Evolutionary conservation across 805 yeast genomes (phyloP).

Genomic region (Priceomyces castillae): DNA sequence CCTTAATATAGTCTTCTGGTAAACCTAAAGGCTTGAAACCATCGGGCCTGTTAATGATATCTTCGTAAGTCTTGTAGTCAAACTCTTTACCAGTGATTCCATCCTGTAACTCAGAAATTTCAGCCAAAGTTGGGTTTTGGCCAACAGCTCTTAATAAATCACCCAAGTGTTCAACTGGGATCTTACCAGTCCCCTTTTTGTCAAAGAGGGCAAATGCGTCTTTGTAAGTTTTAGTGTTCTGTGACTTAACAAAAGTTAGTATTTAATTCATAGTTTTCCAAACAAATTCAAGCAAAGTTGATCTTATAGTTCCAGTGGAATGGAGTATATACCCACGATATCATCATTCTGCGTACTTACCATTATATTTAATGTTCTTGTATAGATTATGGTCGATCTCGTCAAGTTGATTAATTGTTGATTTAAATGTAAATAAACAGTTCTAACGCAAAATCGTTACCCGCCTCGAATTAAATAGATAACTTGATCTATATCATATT

Average conservation of each 20-base stretch:
- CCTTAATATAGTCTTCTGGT: slow-evolving; percentile 86
- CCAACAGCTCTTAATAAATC: slow-evolving; percentile 96
- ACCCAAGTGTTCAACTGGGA: slow-evolving; percentile 80
- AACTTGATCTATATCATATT: no score
- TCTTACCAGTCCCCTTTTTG: slow-evolving; percentile 91
- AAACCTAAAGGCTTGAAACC: slow-evolving; percentile 86
- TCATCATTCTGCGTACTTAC: neutral
- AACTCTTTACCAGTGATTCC: slow-evolving; percentile 50
- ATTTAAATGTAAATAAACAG: slow-evolving; percentile 4
- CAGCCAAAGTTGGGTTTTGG: slow-evolving; percentile 94
- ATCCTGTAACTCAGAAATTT: slow-evolving; percentile 54
- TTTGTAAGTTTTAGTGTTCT: slow-evolving; percentile 54
- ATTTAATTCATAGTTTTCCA: neutral
- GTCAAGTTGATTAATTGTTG: slow-evolving; percentile 1
- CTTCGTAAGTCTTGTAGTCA: slow-evolving; percentile 74
- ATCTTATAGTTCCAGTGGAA: no score
- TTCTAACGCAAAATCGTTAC: slow-evolving; percentile 2
- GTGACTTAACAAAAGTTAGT: slow-evolving; percentile 26
- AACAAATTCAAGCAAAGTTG: no score
- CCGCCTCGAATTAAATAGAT: slow-evolving; percentile 1
- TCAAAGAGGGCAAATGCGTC: slow-evolving; percentile 97
- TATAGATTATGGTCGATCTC: neutral
- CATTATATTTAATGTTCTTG: neutral
- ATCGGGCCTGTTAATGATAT: slow-evolving; percentile 78
- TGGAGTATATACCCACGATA: no score